Conservation (phyloP, 495 filamentous ascomycete genomes). For the Penicillium fimorum region DNA sequence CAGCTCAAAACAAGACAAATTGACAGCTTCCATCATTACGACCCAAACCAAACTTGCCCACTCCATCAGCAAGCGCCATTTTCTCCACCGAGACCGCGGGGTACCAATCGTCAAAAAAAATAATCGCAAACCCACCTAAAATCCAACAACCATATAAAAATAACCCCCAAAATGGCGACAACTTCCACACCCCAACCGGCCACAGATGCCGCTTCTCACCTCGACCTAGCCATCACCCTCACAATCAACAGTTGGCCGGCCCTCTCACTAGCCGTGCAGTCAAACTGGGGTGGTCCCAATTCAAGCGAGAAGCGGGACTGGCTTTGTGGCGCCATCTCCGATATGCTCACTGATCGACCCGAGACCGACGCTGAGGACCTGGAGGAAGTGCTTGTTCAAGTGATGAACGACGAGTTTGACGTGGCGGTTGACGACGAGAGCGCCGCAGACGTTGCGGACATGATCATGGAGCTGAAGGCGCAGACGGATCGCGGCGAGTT, state of each 20-base stretch:
- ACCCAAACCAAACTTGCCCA: neutral
- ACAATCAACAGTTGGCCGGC: conserved; percentile 79
- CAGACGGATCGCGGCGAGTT: conserved; percentile 65
- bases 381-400: conserved; percentile 77
- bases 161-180: conserved; percentile 25
- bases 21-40: neutral
- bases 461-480: conserved; percentile 65
- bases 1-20: neutral
- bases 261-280: conserved; percentile 81
- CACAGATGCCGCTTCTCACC: conserved; percentile 44
- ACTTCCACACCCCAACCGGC: conserved; percentile 22
- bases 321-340: conserved; percentile 86
- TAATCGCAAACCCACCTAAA: conserved; percentile 7
- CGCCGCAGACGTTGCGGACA: conserved; percentile 66
- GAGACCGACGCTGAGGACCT: conserved; percentile 81
- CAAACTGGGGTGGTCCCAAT: conserved; percentile 85
- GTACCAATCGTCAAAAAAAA: conserved; percentile 8
- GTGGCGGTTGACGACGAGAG: conserved; percentile 87
- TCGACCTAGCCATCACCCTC: conserved; percentile 81
- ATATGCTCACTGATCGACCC: conserved; percentile 68
- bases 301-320: conserved; percentile 88
- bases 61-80: neutral
- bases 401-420: conserved; percentile 95
- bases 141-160: conserved; percentile 10
- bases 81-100: conserved; percentile 14